Conservation (phyloP, 345 rosid genomes). For the Garcia nutans region DNA sequence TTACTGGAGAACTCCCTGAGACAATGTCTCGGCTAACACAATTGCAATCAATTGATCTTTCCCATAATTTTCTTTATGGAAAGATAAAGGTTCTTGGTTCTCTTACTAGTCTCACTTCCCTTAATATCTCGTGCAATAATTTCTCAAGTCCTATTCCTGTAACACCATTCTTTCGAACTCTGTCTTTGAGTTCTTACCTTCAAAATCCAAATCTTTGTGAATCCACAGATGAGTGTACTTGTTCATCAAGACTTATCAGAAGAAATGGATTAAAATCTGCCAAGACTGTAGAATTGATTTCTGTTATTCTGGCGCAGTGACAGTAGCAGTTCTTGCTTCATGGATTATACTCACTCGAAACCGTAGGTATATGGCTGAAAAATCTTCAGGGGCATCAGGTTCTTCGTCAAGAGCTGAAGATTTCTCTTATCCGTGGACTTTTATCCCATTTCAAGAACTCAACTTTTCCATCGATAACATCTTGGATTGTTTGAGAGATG, state of each 20-base stretch:
- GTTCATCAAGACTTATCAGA: conserved; percentile 51
- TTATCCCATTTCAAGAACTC: conserved; percentile 89
- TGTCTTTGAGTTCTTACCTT: conserved; percentile 59
- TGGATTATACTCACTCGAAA: conserved; percentile 66
- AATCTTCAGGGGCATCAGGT: conserved; percentile 42
- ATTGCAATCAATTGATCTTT: conserved; percentile 84
- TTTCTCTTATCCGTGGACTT: conserved; percentile 93
- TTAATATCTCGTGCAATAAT: conserved; percentile 84
- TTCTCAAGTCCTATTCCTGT: conserved; percentile 91
- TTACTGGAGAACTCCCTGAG: conserved; percentile 66
- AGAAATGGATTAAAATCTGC: conserved; percentile 57
- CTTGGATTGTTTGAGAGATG: conserved; percentile 67
- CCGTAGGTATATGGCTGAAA: conserved; percentile 52
- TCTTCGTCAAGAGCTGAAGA: conserved; percentile 60
- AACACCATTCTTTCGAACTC: conserved; percentile 76
- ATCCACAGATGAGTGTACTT: conserved; percentile 66
- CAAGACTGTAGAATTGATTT: conserved; percentile 63
- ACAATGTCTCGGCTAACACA: conserved; percentile 71
- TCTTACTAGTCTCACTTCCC: conserved; percentile 84
- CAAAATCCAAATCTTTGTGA: conserved; percentile 62
- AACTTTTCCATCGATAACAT: conserved; percentile 70
- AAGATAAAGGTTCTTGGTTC: conserved; percentile 68
- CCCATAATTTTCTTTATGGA: conserved; percentile 63
- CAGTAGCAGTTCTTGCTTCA: conserved; percentile 53
- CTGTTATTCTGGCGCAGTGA: conserved; percentile 58